Evolutionary conservation across 768 basidiomycete species (phyloP).

Genomic region (Amanita exitialis): DNA sequence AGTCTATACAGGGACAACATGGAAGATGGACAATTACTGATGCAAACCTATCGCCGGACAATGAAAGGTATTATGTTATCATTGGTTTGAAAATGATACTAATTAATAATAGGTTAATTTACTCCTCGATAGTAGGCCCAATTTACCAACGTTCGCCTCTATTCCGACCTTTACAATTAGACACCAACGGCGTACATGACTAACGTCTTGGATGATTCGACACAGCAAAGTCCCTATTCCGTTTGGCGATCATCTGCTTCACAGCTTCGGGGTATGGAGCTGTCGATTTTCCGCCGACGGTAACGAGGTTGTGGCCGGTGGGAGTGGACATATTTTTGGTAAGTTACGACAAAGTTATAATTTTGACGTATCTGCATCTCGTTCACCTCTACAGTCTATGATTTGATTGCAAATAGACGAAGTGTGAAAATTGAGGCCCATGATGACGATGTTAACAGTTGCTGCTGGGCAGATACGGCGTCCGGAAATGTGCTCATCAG

Average conservation of each 20-base stretch:
- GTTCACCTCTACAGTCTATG: constrained; percentile 57
- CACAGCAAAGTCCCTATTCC: constrained; percentile 53
- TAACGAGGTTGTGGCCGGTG: constrained; percentile 91
- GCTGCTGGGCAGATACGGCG: constrained; percentile 90
- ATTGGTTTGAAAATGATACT: background rate
- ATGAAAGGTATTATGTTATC: constrained; percentile 50
- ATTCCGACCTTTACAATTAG: constrained; percentile 25
- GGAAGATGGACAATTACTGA: constrained; percentile 95
- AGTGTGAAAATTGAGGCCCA: constrained; percentile 87
- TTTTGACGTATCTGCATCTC: background rate
- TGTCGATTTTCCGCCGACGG: constrained; percentile 96
- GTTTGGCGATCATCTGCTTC: constrained; percentile 37
- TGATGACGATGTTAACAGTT: constrained; percentile 84
- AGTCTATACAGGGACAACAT: constrained; percentile 65
- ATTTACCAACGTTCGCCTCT: background rate
- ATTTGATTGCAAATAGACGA: constrained; percentile 69
- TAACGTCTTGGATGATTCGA: constrained; percentile 52
- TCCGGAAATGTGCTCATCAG: constrained; percentile 94
- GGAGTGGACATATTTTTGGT: constrained; percentile 73
- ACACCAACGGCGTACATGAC: constrained; percentile 68
- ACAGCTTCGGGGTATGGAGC: constrained; percentile 76
- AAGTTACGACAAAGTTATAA: constrained; percentile 6
- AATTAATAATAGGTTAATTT: constrained; percentile 60
- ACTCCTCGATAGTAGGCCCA: constrained; percentile 71
- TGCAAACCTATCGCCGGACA: constrained; percentile 82